These are phyloP conservation scores for Botrytis galanthina DNA, from an alignment of 2,329 filamentous ascomycete genomes.

Conservation along the genomic window DNA sequence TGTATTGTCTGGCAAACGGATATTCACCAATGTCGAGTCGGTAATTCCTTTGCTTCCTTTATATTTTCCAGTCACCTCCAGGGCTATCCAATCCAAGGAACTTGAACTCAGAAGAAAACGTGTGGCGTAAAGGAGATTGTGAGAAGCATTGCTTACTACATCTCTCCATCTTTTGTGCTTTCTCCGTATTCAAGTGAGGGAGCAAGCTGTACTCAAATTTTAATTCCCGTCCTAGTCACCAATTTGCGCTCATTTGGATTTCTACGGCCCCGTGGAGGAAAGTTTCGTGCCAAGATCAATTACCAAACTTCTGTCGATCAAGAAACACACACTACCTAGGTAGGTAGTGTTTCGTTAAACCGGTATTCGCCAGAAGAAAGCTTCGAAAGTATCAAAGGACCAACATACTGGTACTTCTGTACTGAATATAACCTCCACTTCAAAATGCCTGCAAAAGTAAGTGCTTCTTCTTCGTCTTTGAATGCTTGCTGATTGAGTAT, in stretches of 20 bases:
- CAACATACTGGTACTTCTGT: neutral
- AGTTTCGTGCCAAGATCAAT: no score
- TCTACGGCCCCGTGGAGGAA: no score
- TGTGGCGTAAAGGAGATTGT: neutral
- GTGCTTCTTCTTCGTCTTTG: no score
- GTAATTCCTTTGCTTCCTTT: neutral
- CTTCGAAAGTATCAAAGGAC: neutral
- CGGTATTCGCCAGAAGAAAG: no score
- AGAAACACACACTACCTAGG: no score
- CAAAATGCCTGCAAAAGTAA: neutral
- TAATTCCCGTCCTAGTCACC: neutral
- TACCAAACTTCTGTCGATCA: no score
- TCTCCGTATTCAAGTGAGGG: neutral
- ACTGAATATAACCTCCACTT: neutral
- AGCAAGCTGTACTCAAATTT: neutral
- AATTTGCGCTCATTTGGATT: no score
- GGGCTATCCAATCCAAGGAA: neutral
- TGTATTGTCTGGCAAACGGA: neutral
- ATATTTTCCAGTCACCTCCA: neutral
- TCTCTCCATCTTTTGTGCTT: neutral
- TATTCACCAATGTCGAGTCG: neutral
- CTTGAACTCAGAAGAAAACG: neutral
- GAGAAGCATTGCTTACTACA: neutral
- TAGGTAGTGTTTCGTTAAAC: no score
- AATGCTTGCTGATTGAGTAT: neutral